A percentile compares a stretch with the other conserved stretches of the same genome.
Conservation (phyloP, 2,329 filamentous ascomycete genomes). For the Anisogramma anomala region DNA sequence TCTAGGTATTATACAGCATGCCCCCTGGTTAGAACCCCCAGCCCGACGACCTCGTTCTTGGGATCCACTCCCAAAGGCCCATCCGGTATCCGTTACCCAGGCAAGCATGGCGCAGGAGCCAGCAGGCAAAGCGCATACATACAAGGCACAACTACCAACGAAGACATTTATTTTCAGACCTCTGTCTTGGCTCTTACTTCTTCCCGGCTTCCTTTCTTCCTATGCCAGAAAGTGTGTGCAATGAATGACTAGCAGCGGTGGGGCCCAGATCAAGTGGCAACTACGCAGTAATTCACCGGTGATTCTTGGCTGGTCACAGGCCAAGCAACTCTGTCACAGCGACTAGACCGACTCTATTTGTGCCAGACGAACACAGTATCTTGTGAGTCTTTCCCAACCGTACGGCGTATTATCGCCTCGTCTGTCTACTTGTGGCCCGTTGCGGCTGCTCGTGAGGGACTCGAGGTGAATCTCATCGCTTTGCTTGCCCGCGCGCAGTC, state of each 20-base stretch:
- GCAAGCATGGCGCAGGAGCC: conserved; percentile 16
- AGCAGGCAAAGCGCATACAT: conserved; percentile 14
- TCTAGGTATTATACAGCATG: conserved; percentile 16
- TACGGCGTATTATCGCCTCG: neutral
- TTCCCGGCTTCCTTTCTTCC: conserved; percentile 5
- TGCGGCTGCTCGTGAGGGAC: conserved; percentile 1
- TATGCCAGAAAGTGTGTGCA: conserved; percentile 5
- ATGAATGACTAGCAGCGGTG: conserved; percentile 7
- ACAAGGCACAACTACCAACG: conserved; percentile 13
- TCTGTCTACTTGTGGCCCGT: neutral
- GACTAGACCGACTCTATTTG: neutral
- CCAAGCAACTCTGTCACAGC: too few relatives aligned
- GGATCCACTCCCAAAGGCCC: conserved; percentile 12
- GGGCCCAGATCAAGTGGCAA: conserved; percentile 4
- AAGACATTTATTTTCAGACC: conserved; percentile 8
- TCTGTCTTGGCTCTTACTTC: conserved; percentile 8
- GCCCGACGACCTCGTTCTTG: conserved; percentile 12
- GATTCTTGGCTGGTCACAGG: too few relatives aligned
- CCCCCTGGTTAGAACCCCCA: conserved; percentile 18
- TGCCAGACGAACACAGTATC: neutral
- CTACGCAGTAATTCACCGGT: too few relatives aligned
- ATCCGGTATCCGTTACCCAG: conserved; percentile 12
- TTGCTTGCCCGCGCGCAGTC: too few relatives aligned
- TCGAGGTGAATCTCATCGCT: neutral
- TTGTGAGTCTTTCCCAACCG: neutral